A percentile compares a stretch with the other conserved stretches of the same genome.
These are phyloP conservation scores for Acanthamoeba triangularis DNA, from an alignment of 208 protist genomes.

Conservation along the genomic window DNA sequence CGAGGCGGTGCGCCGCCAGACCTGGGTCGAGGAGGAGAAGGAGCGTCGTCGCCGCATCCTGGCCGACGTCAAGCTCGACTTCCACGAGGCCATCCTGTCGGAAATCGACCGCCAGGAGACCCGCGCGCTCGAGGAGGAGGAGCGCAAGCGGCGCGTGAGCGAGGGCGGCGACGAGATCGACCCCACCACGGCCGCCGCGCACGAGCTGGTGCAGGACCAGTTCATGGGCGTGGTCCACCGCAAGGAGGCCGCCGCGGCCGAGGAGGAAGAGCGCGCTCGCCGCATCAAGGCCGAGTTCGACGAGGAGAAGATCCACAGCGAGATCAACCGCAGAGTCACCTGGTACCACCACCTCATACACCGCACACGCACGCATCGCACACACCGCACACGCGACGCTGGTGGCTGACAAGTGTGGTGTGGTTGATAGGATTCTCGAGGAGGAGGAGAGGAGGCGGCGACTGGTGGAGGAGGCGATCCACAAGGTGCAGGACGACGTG, in stretches of 20 bases:
- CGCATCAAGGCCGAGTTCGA: background rate
- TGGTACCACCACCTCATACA: background rate
- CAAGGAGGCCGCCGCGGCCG: conserved; percentile 49
- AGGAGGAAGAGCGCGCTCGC: conserved; percentile 47
- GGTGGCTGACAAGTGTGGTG: too few relatives aligned
- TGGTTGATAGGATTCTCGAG: background rate
- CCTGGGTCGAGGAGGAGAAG: conserved; percentile 74
- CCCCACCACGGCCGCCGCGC: background rate
- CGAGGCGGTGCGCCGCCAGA: conserved; percentile 63
- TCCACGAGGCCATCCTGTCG: conserved; percentile 40
- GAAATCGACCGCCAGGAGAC: conserved; percentile 69
- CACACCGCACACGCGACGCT: too few relatives aligned
- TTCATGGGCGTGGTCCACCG: conserved; percentile 67
- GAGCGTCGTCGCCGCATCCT: conserved; percentile 30
- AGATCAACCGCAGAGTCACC: conserved; percentile 47
- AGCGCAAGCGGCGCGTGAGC: conserved; percentile 5
- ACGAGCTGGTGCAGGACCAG: conserved; percentile 54
- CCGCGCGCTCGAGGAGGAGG: conserved; percentile 16
- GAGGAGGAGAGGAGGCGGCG: conserved; percentile 49
- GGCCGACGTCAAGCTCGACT: conserved; percentile 24
- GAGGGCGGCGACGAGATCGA: conserved; percentile 36
- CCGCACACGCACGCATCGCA: background rate
- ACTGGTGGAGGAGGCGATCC: conserved; percentile 25
- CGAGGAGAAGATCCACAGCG: conserved; percentile 6
- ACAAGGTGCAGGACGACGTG: conserved; percentile 3